Percentiles rank a stretch among this genome's conserved stretches.
These are phyloP conservation scores for Brassica juncea DNA, from an alignment of 345 rosid species.

Conservation along the genomic window DNA sequence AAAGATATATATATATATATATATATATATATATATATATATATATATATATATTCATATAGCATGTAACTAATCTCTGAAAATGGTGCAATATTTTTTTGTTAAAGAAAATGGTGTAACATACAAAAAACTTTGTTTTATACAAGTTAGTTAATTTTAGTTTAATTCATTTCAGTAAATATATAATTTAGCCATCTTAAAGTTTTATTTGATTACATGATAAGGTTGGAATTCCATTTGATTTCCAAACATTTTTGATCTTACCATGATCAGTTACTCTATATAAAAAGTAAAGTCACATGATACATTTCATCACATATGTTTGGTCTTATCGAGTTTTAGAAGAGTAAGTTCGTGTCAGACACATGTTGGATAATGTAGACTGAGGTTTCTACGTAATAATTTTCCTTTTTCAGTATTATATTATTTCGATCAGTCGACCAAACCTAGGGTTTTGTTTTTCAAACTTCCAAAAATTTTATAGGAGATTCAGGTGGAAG, in stretches of 20 bases:
- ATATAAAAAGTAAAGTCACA: not conserved
- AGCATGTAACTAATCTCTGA: too few species aligned
- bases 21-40: too few species aligned
- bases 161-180: not conserved
- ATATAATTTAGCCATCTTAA: not conserved
- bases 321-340: constrained; percentile 25
- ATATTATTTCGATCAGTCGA: not conserved
- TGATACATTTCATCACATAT: constrained; percentile 1
- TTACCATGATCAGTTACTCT: not conserved
- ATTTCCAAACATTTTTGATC: constrained; percentile 3
- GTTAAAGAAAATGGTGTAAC: not conserved
- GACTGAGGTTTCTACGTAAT: not conserved
- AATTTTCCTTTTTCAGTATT: not conserved
- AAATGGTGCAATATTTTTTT: too few species aligned
- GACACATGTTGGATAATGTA: constrained; percentile 19
- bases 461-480: not conserved
- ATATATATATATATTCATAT: too few species aligned
- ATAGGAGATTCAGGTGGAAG: not conserved
- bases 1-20: not conserved
- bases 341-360: constrained; percentile 14
- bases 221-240: not conserved
- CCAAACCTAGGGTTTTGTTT: not conserved
- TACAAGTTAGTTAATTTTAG: not conserved
- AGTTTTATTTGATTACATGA: not conserved
- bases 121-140: not conserved